A percentile compares a stretch with the other conserved stretches of the same genome.
phyloP scores from a whole-genome alignment of 345 rosid species.

The Sonneratia alba region DNA sequence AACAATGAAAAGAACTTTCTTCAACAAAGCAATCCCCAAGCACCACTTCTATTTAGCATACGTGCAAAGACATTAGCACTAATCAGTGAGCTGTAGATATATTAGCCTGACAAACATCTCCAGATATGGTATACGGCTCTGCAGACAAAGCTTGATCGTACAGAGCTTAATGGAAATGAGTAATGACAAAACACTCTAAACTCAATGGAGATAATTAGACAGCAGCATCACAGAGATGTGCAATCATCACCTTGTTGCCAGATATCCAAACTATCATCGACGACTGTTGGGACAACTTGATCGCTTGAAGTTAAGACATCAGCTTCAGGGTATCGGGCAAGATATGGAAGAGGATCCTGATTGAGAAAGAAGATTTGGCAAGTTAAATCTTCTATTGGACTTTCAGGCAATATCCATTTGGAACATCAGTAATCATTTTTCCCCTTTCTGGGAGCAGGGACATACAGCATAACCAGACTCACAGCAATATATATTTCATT shows the following conservation, averaged over 20 bases:
- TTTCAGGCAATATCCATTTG: not conserved
- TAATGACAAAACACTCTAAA: not conserved
- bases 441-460: not conserved
- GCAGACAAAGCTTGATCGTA: not conserved
- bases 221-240: not conserved
- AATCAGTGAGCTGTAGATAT: not conserved
- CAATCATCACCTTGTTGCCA: slow-evolving; percentile 80
- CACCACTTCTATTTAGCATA: not conserved
- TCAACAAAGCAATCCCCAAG: not conserved
- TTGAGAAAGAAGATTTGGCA: slow-evolving; percentile 8
- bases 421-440: not conserved
- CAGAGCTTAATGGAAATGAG: not conserved
- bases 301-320: slow-evolving; percentile 93
- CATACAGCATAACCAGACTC: not conserved
- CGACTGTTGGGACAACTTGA: slow-evolving; percentile 87
- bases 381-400: not conserved
- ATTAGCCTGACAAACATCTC: not conserved
- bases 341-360: slow-evolving; percentile 89
- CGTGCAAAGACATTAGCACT: not conserved
- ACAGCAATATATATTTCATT: too few relatives aligned
- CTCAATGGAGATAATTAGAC: not conserved
- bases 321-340: slow-evolving; percentile 91
- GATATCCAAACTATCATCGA: slow-evolving; percentile 83
- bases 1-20: slow-evolving; percentile 11
- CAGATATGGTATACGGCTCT: not conserved